Evolutionary conservation across 2,329 filamentous ascomycete genomes (phyloP), one percentile per base, ranked within the genome.

Genomic region (Microcera coccophila): DNA sequence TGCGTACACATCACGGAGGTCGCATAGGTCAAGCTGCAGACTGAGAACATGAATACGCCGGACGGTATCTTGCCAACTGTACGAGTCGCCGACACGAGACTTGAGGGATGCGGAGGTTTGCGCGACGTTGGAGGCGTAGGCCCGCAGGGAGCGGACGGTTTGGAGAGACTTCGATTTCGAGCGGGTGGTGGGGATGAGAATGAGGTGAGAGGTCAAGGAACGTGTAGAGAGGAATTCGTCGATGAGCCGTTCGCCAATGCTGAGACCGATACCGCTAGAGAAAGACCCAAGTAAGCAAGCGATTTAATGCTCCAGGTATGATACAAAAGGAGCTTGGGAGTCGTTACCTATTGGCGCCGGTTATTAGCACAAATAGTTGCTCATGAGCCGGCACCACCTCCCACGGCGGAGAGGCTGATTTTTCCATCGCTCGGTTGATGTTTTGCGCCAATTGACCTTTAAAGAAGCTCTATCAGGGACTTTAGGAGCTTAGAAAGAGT

Each of bases 171-270:
- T 96, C 48, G 73, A 69, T 33, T 74, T 62, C 57, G 83, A 84
- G 51, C 91, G 86, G 1, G 91, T 95, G 5, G 89, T 95, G 50
- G 88, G 82, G 50, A 96, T 81, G 41, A 96, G 75, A 54, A 88
- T 78, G 34, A 97, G 79, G 58, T 85, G 81, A 44, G 87, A 77
- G 21, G 74, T 72, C 37, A 80, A 72, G 21, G 85, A 79, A 26
- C 81, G 82, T 11, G 80, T 79, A 45, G 74, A 70, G 46, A 95
- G 80, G 71, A 95, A 96, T 58, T 95, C 87, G 70, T 95, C 88
- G 55, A 95, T 91, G 43, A 95, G 75, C 47, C 89, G 87, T 60
- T 86, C 81, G 62, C 86, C 87, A 54, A 87, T 90, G 42, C 85
- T 84, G 57, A 91, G 85, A 34, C 91, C 91, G 34, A 96, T 81